A percentile compares a stretch with the other conserved stretches of the same genome.
Evolutionary conservation across 176 grass and related monocot genomes (phyloP).

Genomic region (Bolboschoenus planiculmis): DNA sequence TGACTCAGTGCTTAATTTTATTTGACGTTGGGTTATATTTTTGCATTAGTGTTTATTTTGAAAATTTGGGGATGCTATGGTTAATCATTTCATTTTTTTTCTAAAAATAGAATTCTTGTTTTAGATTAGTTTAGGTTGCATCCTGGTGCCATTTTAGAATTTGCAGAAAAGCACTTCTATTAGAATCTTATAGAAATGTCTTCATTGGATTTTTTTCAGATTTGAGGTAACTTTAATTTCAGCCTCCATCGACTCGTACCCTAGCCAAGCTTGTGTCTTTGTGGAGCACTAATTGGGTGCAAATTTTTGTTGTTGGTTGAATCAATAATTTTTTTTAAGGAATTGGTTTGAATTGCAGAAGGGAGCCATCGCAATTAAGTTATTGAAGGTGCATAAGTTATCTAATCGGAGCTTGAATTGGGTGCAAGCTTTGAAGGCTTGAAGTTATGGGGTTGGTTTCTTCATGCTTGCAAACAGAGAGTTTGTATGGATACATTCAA

Average conservation of each 20-base stretch:
- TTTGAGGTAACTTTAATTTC: slow-evolving; percentile 17
- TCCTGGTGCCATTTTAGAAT: slow-evolving; percentile 1
- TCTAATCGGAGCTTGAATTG: slow-evolving; percentile 13
- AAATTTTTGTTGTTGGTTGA: neutral
- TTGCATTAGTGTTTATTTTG: neutral
- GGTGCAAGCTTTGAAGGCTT: slow-evolving; percentile 11
- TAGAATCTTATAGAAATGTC: slow-evolving; percentile 18
- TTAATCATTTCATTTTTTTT: neutral
- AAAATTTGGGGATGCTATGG: neutral
- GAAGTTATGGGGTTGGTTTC: slow-evolving; percentile 73
- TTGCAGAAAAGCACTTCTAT: neutral
- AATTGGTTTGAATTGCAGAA: slow-evolving; percentile 10
- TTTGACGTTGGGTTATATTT: neutral
- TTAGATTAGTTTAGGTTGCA: slow-evolving; percentile 12
- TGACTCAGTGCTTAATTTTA: neutral
- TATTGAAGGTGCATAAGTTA: neutral
- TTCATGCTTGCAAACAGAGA: slow-evolving; percentile 64
- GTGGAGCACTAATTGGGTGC: neutral
- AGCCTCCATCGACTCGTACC: slow-evolving; percentile 10
- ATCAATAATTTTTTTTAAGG: neutral
- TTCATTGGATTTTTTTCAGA: slow-evolving; percentile 12
- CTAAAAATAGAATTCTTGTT: slow-evolving; percentile 27
- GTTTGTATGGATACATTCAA: slow-evolving; percentile 43
- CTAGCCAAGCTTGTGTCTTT: neutral
- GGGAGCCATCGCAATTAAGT: neutral